Conservation (phyloP, 2,329 filamentous ascomycete genomes). For the Alternaria ethzedia region DNA sequence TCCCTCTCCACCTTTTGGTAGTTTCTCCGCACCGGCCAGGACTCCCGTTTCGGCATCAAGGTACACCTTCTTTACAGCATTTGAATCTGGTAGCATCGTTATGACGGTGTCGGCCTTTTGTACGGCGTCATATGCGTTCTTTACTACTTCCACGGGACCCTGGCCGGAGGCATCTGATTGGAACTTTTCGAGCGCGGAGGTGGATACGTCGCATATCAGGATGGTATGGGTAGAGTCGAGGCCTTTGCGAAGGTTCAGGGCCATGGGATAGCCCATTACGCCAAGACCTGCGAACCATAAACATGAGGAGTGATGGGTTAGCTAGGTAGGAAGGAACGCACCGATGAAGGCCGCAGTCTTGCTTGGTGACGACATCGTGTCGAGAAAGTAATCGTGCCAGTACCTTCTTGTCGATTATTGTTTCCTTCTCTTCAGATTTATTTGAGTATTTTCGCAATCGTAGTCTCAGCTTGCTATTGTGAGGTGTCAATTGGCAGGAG, state of each 20-base stretch:
- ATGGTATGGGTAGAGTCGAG: constrained; percentile 40
- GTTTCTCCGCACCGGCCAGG: constrained; percentile 48
- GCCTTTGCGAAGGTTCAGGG: constrained; percentile 49
- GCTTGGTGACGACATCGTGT: constrained; percentile 23
- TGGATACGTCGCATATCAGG: constrained; percentile 50
- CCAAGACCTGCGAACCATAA: constrained; percentile 41
- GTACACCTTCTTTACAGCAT: constrained; percentile 49
- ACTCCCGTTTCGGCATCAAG: constrained; percentile 52
- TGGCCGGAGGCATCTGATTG: constrained; percentile 43
- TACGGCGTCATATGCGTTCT: constrained; percentile 49
- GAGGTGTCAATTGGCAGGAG: too few species aligned
- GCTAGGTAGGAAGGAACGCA: neutral
- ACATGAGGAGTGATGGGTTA: neutral
- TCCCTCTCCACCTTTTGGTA: constrained; percentile 50
- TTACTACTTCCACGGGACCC: constrained; percentile 46
- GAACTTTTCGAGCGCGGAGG: constrained; percentile 47
- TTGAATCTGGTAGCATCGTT: constrained; percentile 51
- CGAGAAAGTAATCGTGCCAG: too few species aligned
- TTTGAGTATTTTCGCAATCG: neutral
- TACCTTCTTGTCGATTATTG: neutral
- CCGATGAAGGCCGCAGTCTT: constrained; percentile 36
- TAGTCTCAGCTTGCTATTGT: rapidly evolving
- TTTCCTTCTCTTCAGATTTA: too few species aligned
- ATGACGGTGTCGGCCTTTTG: constrained; percentile 50
- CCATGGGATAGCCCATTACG: constrained; percentile 54